Evolutionary conservation across 805 yeast species (phyloP), one percentile per base, ranked within the genome.

Genomic region (Ogataea glucozyma): DNA sequence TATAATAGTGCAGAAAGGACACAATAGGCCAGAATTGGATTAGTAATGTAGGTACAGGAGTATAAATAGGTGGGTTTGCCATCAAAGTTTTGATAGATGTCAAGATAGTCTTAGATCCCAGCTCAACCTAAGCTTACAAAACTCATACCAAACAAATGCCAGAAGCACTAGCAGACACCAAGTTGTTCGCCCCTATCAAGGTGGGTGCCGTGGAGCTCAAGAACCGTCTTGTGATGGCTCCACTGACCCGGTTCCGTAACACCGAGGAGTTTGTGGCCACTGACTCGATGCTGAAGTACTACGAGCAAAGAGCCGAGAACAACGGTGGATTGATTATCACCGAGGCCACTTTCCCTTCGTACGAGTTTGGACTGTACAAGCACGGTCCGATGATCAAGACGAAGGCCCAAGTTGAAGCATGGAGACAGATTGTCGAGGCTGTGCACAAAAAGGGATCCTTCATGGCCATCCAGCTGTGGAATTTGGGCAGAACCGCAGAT

Each of bases 251-350:
- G 45, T 39, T 51, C 43, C 64, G 83, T 43, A 62, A 65, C 33
- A 52, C 58, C 3, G 55, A 52, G 5, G 72, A 67, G 19, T 65
- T 62, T 44, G 66, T 67, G 26, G 76, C 82, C 9, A 65, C 73
- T 3, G 78, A 75, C 27, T 67, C 76, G 45, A 66, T 72, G 47
- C 55, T 62, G 13, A 66, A 72, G 47, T 80, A 82, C 59, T 84
- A 84, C 54, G 66, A 57, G 20, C 78, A 78, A 51, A 69, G 87
- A 52, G 72, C 87, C 0, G 54, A 64, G 34, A 62, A 64, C 43
- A 75, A 76, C 14, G 88, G 88, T 14, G 73, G 85, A n/a, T 61
- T 84, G 48, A 48, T 82, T 21, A 73, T 79, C 51, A 65, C 83
- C 6, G 89, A 83, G 58, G 88, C 80, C 11, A 73, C 83, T 1